Conservation (phyloP, 1,284 basidiomycete species). For the Leccinum holopus region DNA sequence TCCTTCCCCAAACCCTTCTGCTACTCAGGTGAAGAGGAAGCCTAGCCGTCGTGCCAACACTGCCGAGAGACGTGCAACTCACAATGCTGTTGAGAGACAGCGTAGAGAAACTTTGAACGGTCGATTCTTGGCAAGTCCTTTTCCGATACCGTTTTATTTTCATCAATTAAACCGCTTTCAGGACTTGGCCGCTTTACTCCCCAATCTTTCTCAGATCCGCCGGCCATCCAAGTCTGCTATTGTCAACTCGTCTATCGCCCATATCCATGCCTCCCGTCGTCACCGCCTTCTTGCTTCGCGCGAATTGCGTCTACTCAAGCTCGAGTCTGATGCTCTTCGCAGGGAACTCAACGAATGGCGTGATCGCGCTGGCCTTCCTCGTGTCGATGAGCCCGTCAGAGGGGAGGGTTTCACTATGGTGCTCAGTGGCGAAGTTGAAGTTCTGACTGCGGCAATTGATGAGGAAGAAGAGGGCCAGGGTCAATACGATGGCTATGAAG, state of each 20-base stretch:
- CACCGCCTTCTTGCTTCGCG: conserved; percentile 76
- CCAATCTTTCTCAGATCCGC: conserved; percentile 85
- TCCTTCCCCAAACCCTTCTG: conserved; percentile 15
- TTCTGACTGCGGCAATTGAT: conserved; percentile 49
- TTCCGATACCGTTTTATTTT: conserved; percentile 12
- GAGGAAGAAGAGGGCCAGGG: conserved; percentile 54
- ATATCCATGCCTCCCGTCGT: conserved; percentile 78
- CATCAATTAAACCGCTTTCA: conserved; percentile 35
- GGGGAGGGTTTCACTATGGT: conserved; percentile 70
- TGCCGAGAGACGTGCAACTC: conserved; percentile 88
- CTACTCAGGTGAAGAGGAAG: conserved; percentile 62
- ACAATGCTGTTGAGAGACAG: conserved; percentile 93
- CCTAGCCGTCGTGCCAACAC: conserved; percentile 84
- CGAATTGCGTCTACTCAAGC: conserved; percentile 72
- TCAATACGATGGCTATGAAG: conserved; percentile 41
- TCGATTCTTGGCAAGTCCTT: conserved; percentile 72
- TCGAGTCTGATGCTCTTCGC: conserved; percentile 78
- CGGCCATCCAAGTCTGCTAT: conserved; percentile 93
- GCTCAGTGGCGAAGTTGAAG: conserved; percentile 65
- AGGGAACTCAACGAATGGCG: conserved; percentile 89
- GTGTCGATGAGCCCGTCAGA: conserved; percentile 66
- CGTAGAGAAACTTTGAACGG: conserved; percentile 89
- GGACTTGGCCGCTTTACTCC: conserved; percentile 87
- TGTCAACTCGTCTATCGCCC: conserved; percentile 88
- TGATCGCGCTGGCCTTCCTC: conserved; percentile 64